Conservation (phyloP, 768 basidiomycete species). For the Agrocybe praecox region DNA sequence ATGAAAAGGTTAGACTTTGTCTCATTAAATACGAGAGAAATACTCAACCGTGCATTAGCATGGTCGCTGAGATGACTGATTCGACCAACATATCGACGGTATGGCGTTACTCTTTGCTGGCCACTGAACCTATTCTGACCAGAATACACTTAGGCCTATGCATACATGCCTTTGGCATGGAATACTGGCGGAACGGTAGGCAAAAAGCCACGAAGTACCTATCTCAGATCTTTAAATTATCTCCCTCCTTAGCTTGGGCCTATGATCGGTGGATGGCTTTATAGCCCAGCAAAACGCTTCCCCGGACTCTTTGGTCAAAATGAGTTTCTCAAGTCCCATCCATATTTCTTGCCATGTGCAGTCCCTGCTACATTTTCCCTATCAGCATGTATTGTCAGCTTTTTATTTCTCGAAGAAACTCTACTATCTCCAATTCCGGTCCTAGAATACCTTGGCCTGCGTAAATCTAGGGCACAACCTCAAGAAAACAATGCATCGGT, state of each 20-base stretch:
- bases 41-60: slow-evolving; percentile 34
- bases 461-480: slow-evolving; percentile 10
- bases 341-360: slow-evolving; percentile 72
- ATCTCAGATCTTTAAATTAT: neutral
- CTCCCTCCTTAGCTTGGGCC: slow-evolving; percentile 42
- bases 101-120: slow-evolving; percentile 1
- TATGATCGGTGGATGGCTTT: slow-evolving; percentile 58
- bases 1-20: slow-evolving; percentile 48
- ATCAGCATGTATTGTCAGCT: slow-evolving; percentile 54
- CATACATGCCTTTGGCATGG: slow-evolving; percentile 61
- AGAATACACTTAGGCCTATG: slow-evolving; percentile 47
- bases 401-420: slow-evolving; percentile 58
- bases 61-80: slow-evolving; percentile 75
- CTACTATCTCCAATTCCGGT: slow-evolving; percentile 26
- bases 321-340: slow-evolving; percentile 51
- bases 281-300: slow-evolving; percentile 57
- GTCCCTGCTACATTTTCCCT: slow-evolving; percentile 63
- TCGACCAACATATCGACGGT: slow-evolving; percentile 66
- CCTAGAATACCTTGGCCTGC: slow-evolving; percentile 20
- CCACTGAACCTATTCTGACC: neutral
- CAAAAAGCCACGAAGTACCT: neutral
- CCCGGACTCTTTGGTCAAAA: slow-evolving; percentile 46
- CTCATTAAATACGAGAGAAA: neutral
- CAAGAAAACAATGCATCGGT: neutral
- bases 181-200: slow-evolving; percentile 42